These are phyloP conservation scores for Penicillium waksmanii DNA, from an alignment of 495 filamentous ascomycete genomes.

Conservation along the genomic window DNA sequence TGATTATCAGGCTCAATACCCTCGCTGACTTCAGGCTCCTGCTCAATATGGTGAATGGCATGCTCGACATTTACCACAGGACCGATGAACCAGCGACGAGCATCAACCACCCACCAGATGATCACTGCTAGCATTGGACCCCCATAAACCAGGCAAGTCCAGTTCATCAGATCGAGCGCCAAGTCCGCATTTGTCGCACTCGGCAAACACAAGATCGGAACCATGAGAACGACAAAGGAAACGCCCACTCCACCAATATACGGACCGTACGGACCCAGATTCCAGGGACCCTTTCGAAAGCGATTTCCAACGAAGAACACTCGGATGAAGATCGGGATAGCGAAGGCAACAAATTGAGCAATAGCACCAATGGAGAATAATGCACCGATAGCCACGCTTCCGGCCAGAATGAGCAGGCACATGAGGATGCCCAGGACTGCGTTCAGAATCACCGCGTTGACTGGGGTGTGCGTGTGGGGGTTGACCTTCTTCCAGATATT, in stretches of 20 bases:
- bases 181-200: slow-evolving; percentile 60
- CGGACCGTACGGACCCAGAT: slow-evolving; percentile 65
- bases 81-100: slow-evolving; percentile 76
- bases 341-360: slow-evolving; percentile 74
- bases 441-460: slow-evolving; percentile 81
- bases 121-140: slow-evolving; percentile 63
- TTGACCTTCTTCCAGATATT: slow-evolving; percentile 70
- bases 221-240: slow-evolving; percentile 69
- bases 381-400: slow-evolving; percentile 67
- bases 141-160: slow-evolving; percentile 79
- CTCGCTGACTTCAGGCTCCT: slow-evolving; percentile 24
- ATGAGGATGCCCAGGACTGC: slow-evolving; percentile 64
- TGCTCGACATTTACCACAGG: slow-evolving; percentile 63
- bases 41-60: slow-evolving; percentile 34
- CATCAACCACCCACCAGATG: slow-evolving; percentile 73
- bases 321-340: slow-evolving; percentile 73
- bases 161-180: slow-evolving; percentile 67
- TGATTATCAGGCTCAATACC: slow-evolving; percentile 26
- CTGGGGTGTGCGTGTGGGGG: slow-evolving; percentile 66
- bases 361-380: slow-evolving; percentile 79
- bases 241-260: slow-evolving; percentile 65
- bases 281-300: slow-evolving; percentile 75
- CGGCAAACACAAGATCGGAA: slow-evolving; percentile 76
- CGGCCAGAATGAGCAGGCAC: slow-evolving; percentile 71
- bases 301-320: slow-evolving; percentile 73